A percentile compares a stretch with the other conserved stretches of the same genome.
Evolutionary conservation across 1,284 basidiomycete species (phyloP).

Genomic region (Heterobasidion occidentale): DNA sequence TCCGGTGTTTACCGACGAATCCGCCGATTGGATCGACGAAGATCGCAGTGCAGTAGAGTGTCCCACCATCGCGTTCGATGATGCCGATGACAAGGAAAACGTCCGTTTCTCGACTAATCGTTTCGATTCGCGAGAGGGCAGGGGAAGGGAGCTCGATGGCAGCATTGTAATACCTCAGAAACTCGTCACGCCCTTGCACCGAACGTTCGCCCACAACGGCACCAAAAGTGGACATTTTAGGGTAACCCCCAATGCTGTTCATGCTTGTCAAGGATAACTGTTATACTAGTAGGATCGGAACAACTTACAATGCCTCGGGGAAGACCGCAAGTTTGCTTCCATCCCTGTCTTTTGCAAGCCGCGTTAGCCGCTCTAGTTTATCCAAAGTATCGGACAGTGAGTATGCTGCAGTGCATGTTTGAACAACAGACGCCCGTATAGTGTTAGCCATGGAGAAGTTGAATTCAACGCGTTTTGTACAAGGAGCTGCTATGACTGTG

Average conservation of each 20-base stretch:
- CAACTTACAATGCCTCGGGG: conserved; percentile 64
- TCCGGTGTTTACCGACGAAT: conserved; percentile 61
- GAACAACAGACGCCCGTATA: conserved; percentile 44
- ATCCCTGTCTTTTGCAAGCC: conserved; percentile 42
- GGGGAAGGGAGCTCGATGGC: conserved; percentile 53
- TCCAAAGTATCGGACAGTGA: conserved; percentile 44
- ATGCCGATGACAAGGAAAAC: conserved; percentile 66
- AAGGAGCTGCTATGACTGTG: not conserved
- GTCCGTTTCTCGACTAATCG: conserved; percentile 37
- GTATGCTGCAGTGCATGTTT: conserved; percentile 46
- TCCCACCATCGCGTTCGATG: conserved; percentile 59
- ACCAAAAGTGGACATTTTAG: conserved; percentile 56
- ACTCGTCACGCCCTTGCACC: conserved; percentile 52
- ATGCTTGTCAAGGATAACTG: conserved; percentile 3
- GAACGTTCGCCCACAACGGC: conserved; percentile 46
- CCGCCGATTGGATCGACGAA: conserved; percentile 55
- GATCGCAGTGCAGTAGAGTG: conserved; percentile 64
- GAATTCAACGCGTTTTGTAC: too few relatives aligned
- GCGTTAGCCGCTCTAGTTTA: conserved; percentile 47
- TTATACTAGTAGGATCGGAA: conserved; percentile 8
- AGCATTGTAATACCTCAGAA: conserved; percentile 43
- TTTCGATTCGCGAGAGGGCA: conserved; percentile 40
- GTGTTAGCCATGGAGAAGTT: conserved; percentile 10
- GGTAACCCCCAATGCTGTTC: conserved; percentile 57
- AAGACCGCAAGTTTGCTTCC: conserved; percentile 56